Conservation (phyloP, 345 rosid genomes). For the Rhodamnia rubescens region DNA sequence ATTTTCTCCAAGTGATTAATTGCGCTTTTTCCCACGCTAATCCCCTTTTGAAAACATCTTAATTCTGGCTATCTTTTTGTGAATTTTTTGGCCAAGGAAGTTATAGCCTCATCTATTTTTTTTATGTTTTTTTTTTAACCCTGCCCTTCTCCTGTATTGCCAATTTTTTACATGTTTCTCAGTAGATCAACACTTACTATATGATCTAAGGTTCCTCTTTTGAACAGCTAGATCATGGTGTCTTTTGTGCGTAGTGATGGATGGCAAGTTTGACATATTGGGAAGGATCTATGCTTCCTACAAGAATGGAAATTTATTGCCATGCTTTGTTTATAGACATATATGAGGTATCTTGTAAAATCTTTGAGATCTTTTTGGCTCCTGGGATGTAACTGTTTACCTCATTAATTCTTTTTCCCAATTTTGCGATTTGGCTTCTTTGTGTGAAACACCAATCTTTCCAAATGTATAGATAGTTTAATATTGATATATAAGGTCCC, state of each 20-base stretch:
- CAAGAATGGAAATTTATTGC: neutral
- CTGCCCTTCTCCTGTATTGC: neutral
- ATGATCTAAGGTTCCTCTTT: neutral
- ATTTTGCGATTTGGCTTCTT: neutral
- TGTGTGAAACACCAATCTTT: neutral
- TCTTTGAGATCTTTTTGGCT: neutral
- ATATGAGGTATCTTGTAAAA: neutral
- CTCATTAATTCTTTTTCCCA: neutral
- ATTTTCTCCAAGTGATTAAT: neutral
- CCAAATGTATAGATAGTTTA: neutral
- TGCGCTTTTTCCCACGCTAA: neutral
- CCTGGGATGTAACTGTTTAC: neutral
- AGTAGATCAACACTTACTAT: neutral
- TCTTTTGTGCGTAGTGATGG: neutral
- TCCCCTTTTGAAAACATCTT: neutral
- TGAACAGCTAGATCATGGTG: neutral
- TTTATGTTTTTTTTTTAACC: neutral
- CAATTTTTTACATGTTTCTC: neutral
- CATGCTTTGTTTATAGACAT: neutral
- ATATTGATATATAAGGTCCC: neutral
- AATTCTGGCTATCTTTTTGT: neutral
- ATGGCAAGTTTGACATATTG: neutral
- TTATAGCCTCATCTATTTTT: neutral
- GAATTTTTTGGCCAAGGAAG: neutral
- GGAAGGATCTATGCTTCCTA: neutral